A percentile compares a stretch with the other conserved stretches of the same genome.
Conservation (phyloP, 2,329 filamentous ascomycete genomes). For the Laburnicola sp. region DNA sequence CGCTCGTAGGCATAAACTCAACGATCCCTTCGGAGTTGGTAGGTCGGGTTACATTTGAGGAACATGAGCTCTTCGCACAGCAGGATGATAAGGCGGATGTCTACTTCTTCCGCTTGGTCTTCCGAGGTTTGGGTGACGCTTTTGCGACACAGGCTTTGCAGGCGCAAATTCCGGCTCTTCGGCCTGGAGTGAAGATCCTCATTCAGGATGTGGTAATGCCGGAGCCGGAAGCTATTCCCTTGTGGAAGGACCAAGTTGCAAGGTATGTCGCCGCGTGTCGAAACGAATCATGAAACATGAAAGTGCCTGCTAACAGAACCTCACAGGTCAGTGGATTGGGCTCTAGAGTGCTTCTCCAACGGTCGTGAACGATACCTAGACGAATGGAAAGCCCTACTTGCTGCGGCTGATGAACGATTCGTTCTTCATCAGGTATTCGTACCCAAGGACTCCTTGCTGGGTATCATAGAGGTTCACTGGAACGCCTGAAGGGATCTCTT, state of each 20-base stretch:
- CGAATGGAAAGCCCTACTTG: slow-evolving; percentile 20
- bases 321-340: slow-evolving; percentile 18
- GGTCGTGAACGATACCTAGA: slow-evolving; percentile 17
- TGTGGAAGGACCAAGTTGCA: slow-evolving; percentile 14
- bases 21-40: slow-evolving; percentile 11
- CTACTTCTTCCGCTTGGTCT: slow-evolving; percentile 20
- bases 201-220: slow-evolving; percentile 19
- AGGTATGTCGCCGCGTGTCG: slow-evolving; percentile 10
- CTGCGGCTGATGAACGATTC: slow-evolving; percentile 17
- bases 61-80: slow-evolving; percentile 16
- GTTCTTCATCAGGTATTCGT: slow-evolving; percentile 15
- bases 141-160: slow-evolving; percentile 9
- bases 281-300: neutral
- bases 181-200: slow-evolving; percentile 15
- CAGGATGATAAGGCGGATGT: slow-evolving; percentile 13
- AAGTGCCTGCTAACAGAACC: neutral
- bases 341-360: slow-evolving; percentile 13
- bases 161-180: slow-evolving; percentile 16
- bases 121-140: slow-evolving; percentile 12
- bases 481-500: slow-evolving; percentile 9
- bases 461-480: slow-evolving; percentile 17
- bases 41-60: slow-evolving; percentile 9
- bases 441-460: slow-evolving; percentile 14
- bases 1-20: slow-evolving; percentile 5
- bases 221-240: slow-evolving; percentile 12